Percentiles rank a stretch among this genome's conserved stretches.
These are phyloP conservation scores for Phalaenopsis hybrid DNA, from an alignment of 116 monocot species.

Conservation along the genomic window DNA sequence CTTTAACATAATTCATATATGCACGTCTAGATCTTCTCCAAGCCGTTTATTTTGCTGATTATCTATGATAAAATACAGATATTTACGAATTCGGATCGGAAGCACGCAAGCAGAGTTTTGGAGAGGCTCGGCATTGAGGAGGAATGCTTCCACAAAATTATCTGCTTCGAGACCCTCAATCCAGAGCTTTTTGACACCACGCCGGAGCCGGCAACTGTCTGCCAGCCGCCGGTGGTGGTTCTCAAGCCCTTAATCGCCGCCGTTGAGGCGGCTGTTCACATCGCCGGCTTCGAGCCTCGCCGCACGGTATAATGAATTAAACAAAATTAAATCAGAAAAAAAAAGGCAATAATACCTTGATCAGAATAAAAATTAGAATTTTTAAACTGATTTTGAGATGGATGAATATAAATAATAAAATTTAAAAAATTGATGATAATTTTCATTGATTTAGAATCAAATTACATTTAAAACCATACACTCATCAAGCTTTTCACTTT, in stretches of 20 bases:
- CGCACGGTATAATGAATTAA: conserved; percentile 34
- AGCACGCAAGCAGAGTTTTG: conserved; percentile 49
- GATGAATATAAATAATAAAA: no score
- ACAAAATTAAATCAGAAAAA: no score
- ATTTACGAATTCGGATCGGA: conserved; percentile 82
- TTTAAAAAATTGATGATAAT: no score
- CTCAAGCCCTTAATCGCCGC: conserved; percentile 59
- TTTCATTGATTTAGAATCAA: no score
- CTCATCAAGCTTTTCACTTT: not conserved
- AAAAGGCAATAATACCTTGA: no score
- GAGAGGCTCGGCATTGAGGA: conserved; percentile 55
- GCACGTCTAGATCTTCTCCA: not conserved
- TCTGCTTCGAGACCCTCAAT: conserved; percentile 92
- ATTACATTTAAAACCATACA: not conserved
- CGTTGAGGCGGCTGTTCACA: conserved; percentile 35
- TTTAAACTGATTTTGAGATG: no score
- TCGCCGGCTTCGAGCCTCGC: conserved; percentile 39
- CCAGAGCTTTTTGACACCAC: conserved; percentile 36
- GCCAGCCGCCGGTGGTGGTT: conserved; percentile 22
- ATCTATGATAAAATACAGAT: conserved; percentile 26
- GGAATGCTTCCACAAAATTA: conserved; percentile 36
- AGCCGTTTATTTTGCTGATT: not conserved
- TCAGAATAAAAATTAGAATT: no score
- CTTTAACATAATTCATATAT: not conserved
- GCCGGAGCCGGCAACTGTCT: not conserved